Evolutionary conservation across 192 early-diverging fungal species (phyloP), one percentile per base, ranked within the genome.

Genomic region (Coemansia aciculifera): DNA sequence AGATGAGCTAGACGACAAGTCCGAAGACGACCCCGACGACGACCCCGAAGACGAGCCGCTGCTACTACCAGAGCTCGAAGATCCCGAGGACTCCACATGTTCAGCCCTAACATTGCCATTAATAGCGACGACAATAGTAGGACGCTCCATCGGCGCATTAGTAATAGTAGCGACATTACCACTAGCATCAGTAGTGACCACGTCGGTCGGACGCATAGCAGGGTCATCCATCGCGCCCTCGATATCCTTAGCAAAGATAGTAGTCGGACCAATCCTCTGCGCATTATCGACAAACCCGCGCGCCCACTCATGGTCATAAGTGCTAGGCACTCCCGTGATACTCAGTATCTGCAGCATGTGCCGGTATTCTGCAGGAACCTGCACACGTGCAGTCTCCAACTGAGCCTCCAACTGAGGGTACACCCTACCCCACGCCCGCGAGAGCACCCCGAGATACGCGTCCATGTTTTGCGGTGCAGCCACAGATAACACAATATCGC

Each of bases 331-430:
- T 15, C 15, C 56, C 19, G 67, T 67, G 19, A 81, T 42, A 48
- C 62, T 61, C 5, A 81, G 67, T 9, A 81, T 64, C 19, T 65
- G 3, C 59, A 72, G 24, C 51, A 81, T 48, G 48, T 73, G 68
- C 39, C 37, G 31, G 70, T 81, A 74, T 54, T 81, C 79, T 29
- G 79, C 74, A 0, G 79, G 79, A 5, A 73, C 79, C 48, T 81
- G 59, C 24, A 13, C 19, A 21, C 40, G 67, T 11, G 79, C 79
- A 0, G 69, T 38, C 23, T 64, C 29, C 43, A 81, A 48, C 24
- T 75, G 67, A 2, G 46, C 43, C 34, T 69, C 60, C 2, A 81
- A 64, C 52, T 76, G 68, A 1, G 73, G 64, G 39, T 81, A 61
- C 31, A 81, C 54, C 13, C 65, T 69, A 5, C 70, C 67, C 79